Conservation (phyloP, 192 early-diverging fungal genomes). For the Borealophlyctis nickersoniae region DNA sequence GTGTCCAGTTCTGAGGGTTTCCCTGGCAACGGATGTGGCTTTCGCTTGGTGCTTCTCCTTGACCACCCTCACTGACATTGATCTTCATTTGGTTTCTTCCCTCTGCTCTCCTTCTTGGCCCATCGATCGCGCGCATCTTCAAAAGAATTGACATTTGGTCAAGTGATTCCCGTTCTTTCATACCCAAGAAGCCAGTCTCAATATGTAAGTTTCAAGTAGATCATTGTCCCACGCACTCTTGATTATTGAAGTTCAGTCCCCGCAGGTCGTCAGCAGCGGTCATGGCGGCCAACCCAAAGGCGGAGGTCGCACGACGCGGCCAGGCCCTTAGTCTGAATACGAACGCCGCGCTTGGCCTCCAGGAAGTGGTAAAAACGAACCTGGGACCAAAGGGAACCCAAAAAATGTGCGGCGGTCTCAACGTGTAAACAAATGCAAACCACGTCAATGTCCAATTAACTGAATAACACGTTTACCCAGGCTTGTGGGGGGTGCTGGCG, state of each 20-base stretch:
- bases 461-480: slow-evolving; percentile 32
- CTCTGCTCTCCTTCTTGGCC: no score
- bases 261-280: slow-evolving; percentile 73
- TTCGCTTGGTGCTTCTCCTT: no score
- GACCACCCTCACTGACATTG: no score
- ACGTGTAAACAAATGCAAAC: neutral
- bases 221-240: no score
- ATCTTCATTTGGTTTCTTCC: no score
- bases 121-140: no score
- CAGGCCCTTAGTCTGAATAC: slow-evolving; percentile 97
- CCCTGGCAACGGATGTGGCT: no score
- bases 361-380: slow-evolving; percentile 94
- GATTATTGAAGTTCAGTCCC: neutral
- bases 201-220: no score
- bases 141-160: no score
- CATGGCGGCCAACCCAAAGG: slow-evolving; percentile 93
- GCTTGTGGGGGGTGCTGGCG: slow-evolving; percentile 94
- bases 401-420: slow-evolving; percentile 76
- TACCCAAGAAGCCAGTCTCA: no score
- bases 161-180: no score
- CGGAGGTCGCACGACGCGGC: slow-evolving; percentile 96
- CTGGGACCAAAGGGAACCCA: slow-evolving; percentile 96
- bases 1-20: no score
- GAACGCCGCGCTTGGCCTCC: slow-evolving; percentile 90
- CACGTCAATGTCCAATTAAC: neutral